These are phyloP conservation scores for Euphorbia pulcherrima DNA, from an alignment of 345 rosid species.

Conservation along the genomic window DNA sequence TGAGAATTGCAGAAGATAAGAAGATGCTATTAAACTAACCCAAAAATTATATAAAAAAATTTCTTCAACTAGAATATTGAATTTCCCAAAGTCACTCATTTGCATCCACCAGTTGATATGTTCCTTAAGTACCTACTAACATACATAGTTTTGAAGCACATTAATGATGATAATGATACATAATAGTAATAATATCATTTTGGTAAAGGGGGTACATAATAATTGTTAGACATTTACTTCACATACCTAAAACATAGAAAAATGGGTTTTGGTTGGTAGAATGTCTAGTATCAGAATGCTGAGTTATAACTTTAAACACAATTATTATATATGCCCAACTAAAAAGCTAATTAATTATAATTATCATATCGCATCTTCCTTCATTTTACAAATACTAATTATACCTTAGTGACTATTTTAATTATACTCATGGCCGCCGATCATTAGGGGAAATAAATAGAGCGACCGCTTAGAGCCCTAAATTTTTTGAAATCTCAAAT, in stretches of 20 bases:
- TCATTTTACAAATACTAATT: too few relatives aligned
- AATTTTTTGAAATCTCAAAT: too few relatives aligned
- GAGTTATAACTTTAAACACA: not conserved
- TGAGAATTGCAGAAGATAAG: too few relatives aligned
- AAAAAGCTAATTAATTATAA: too few relatives aligned
- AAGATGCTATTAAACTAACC: too few relatives aligned
- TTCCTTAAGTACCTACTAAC: not conserved
- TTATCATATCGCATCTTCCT: too few relatives aligned
- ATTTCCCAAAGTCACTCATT: not conserved
- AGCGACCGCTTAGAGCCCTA: too few relatives aligned
- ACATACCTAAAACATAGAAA: not conserved
- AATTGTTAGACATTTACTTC: not conserved
- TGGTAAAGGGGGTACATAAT: not conserved
- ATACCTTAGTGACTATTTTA: too few relatives aligned
- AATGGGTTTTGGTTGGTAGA: constrained; percentile 1
- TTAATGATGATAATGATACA: not conserved
- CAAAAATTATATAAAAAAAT: not conserved
- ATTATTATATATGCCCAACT: not conserved
- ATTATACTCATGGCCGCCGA: too few relatives aligned
- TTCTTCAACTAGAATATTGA: not conserved
- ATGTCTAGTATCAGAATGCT: not conserved
- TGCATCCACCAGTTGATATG: not conserved
- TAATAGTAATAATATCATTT: not conserved
- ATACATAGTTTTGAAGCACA: not conserved
- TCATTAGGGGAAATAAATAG: too few relatives aligned